These are phyloP conservation scores for Ustilago hordei DNA, from an alignment of 1,284 basidiomycete species.

Conservation along the genomic window DNA sequence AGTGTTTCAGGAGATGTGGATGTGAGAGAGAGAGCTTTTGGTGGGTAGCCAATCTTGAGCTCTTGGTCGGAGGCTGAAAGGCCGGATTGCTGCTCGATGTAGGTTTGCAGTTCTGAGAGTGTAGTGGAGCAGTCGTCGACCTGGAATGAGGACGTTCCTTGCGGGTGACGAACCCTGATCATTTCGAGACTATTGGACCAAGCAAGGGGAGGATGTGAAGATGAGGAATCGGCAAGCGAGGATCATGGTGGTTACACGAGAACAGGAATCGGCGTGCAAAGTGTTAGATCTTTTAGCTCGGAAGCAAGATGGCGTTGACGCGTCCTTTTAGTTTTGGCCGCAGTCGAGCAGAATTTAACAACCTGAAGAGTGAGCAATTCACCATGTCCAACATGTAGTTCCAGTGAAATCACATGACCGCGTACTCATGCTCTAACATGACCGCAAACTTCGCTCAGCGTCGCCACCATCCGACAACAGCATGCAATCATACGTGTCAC, in stretches of 20 bases:
- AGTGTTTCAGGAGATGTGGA: neutral
- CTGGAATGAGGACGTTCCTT: conserved; percentile 42
- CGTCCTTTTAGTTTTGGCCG: conserved; percentile 4
- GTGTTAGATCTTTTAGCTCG: conserved; percentile 9
- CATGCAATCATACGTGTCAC: no score
- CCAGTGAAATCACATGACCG: no score
- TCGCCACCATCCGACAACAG: no score
- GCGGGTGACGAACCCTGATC: conserved; percentile 49
- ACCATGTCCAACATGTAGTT: no score
- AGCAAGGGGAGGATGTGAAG: neutral
- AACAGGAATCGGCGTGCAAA: neutral
- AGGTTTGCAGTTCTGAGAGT: conserved; percentile 23
- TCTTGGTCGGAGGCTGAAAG: conserved; percentile 38
- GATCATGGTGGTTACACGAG: neutral
- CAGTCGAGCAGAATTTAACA: neutral
- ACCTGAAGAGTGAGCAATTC: no score
- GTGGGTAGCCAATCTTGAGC: conserved; percentile 52
- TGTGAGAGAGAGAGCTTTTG: conserved; percentile 19
- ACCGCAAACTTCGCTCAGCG: no score
- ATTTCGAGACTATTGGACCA: conserved; percentile 3
- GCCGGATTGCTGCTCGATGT: conserved; percentile 21
- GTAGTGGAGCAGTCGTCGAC: conserved; percentile 21
- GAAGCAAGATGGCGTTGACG: conserved; percentile 14
- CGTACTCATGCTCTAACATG: no score
- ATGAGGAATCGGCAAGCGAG: neutral